Evolutionary conservation across 2,329 filamentous ascomycete genomes (phyloP), one percentile per base, ranked within the genome.

Genomic region (Scedosporium boydii): DNA sequence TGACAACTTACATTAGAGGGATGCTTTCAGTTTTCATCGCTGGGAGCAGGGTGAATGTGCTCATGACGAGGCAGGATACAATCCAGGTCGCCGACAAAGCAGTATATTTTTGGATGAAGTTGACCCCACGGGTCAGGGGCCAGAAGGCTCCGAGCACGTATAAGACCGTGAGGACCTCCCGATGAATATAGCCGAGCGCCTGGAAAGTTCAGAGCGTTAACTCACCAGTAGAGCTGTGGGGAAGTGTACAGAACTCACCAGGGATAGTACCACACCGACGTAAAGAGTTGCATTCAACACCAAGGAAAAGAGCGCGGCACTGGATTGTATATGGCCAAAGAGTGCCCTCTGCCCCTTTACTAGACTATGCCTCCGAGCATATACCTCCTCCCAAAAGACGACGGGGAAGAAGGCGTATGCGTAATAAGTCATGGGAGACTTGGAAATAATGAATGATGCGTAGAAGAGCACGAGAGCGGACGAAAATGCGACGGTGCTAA

Each of bases 331-430:
- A 67, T 93, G 82, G 0, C 84, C 81, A 66, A 96, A 87, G 7
- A 98, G 77, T 59, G 84, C 80, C 65, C 81, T 82, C 60, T 82
- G 80, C 3, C 92, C 93, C 65, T 86, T 82, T 5, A 76, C 70
- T 12, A 97, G 74, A 51, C 90, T 90, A 56, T 82, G 80, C 62
- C 92, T 83, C 29, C 89, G 85, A 3, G 90, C 90, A 73, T 88
- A 93, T 0, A 97, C 90, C 70, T 97, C 93, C 74, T 97, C 93
- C 95, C 95, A 99, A 77, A 99, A 98, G 63, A 91, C 83, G 2
- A 96, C 87, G 0, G 95, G 95, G 73, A 99, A 99, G 68, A 96
- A 84, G 0, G 88, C 90, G 72, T 99, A 99, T 1, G 86, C 84
- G 70, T 98, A 99, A 73, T 99, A 99, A 2, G 90, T 88, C 63